Evolutionary conservation across 2,329 filamentous ascomycete species (phyloP).

Genomic region (Phaeosphaeriaceae sp.): DNA sequence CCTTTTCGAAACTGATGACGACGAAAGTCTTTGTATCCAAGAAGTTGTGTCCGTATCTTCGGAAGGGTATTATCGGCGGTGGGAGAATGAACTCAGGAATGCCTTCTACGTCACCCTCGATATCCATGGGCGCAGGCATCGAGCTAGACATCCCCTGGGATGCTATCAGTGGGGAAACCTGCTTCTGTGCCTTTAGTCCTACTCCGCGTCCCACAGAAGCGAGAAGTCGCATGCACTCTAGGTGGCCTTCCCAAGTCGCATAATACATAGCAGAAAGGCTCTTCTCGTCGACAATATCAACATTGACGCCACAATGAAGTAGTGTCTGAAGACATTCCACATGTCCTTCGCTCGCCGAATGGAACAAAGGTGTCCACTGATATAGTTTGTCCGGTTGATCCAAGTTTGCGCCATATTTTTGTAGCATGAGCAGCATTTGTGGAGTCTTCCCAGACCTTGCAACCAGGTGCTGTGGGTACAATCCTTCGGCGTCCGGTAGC

Average conservation of each 20-base stretch:
- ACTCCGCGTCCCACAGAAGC: conserved; percentile 58
- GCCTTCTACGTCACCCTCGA: conserved; percentile 79
- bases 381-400: conserved; percentile 95
- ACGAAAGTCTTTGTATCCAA: conserved; percentile 96
- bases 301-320: conserved; percentile 77
- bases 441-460: conserved; percentile 86
- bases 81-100: conserved; percentile 92
- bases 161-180: conserved; percentile 52
- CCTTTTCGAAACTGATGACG: conserved; percentile 85
- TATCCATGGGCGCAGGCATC: conserved; percentile 53
- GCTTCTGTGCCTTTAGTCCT: conserved; percentile 40
- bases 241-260: conserved; percentile 94
- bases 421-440: conserved; percentile 77
- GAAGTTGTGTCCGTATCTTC: conserved; percentile 97
- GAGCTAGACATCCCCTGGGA: conserved; percentile 44
- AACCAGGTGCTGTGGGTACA: conserved; percentile 96
- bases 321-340: conserved; percentile 84
- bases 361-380: conserved; percentile 95
- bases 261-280: conserved; percentile 96
- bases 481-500: conserved; percentile 91
- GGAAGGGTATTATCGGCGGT: conserved; percentile 91
- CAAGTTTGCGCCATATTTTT: conserved; percentile 85
- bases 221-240: conserved; percentile 91
- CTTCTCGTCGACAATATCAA: conserved; percentile 87
- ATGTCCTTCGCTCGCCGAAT: conserved; percentile 95